Evolutionary conservation across 2,329 filamentous ascomycete species (phyloP).

Genomic region (Fusarium annulatum): DNA sequence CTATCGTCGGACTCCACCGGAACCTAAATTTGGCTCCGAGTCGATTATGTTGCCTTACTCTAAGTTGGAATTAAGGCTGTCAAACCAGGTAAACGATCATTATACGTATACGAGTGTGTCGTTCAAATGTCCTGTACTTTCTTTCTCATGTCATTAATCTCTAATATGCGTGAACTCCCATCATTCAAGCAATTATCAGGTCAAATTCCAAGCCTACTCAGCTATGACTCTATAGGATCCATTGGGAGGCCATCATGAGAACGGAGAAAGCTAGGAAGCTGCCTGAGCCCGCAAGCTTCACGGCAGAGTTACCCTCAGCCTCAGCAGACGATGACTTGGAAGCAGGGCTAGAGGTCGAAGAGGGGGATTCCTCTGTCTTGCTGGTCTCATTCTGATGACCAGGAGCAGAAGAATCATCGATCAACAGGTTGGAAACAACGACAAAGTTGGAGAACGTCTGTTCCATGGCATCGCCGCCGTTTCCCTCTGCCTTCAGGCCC

Average conservation of each 20-base stretch:
- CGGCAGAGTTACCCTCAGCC: neutral
- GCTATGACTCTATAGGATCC: neutral
- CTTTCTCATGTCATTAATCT: neutral
- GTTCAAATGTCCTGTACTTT: neutral
- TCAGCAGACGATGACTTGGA: neutral
- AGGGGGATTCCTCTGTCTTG: neutral
- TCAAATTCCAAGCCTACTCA: neutral
- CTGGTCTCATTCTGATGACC: neutral
- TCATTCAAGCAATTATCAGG: neutral
- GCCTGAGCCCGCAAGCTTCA: neutral
- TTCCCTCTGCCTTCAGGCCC: neutral
- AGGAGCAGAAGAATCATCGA: neutral
- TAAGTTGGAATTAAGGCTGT: neutral
- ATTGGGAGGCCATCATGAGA: neutral
- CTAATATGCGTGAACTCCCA: accelerated
- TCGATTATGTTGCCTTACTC: neutral
- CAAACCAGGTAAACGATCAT: no score
- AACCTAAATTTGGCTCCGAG: neutral
- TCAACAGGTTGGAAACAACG: constrained; percentile 13
- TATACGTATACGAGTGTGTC: accelerated
- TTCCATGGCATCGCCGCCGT: neutral
- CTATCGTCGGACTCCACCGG: neutral
- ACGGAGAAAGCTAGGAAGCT: neutral
- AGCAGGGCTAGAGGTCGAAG: neutral
- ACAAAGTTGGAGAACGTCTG: constrained; percentile 10